Conservation (phyloP, 345 rosid genomes). For the Gossypium bickii region DNA sequence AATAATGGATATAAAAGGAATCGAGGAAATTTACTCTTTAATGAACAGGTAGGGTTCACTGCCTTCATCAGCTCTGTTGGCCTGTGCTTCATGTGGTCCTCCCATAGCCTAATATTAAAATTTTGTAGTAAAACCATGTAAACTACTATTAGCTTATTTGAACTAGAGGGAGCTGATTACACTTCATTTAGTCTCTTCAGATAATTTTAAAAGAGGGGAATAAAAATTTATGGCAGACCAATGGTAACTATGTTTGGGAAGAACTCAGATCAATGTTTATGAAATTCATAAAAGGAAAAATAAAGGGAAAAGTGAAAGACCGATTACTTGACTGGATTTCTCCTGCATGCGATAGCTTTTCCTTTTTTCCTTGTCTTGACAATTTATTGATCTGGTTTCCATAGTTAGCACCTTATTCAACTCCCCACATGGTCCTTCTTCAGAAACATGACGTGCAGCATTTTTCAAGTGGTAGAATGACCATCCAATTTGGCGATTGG, state of each 20-base stretch:
- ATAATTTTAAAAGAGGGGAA: background rate
- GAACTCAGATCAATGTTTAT: background rate
- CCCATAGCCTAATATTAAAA: conserved; percentile 5
- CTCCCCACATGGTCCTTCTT: background rate
- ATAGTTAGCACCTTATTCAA: background rate
- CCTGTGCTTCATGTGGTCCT: background rate
- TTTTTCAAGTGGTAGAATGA: conserved; percentile 13
- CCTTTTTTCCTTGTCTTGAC: background rate
- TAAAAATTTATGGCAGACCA: background rate
- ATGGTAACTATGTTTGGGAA: background rate
- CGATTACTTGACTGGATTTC: conserved; percentile 17
- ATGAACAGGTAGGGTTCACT: conserved; percentile 2
- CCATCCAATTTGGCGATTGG: conserved; percentile 13
- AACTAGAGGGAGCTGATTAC: background rate
- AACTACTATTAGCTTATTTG: background rate
- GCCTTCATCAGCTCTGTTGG: conserved; percentile 11
- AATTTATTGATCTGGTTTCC: no score
- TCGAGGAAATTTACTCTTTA: conserved; percentile 19
- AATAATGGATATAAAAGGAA: conserved; percentile 8
- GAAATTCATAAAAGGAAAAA: conserved; percentile 4
- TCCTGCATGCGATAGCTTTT: conserved; percentile 1
- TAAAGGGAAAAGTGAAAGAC: background rate
- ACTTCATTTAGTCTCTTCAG: background rate
- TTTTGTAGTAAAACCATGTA: background rate
- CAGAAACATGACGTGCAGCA: background rate